A percentile compares a stretch with the other conserved stretches of the same genome.
Conservation (phyloP, 2,329 filamentous ascomycete species). For the Penicillium sp. region DNA sequence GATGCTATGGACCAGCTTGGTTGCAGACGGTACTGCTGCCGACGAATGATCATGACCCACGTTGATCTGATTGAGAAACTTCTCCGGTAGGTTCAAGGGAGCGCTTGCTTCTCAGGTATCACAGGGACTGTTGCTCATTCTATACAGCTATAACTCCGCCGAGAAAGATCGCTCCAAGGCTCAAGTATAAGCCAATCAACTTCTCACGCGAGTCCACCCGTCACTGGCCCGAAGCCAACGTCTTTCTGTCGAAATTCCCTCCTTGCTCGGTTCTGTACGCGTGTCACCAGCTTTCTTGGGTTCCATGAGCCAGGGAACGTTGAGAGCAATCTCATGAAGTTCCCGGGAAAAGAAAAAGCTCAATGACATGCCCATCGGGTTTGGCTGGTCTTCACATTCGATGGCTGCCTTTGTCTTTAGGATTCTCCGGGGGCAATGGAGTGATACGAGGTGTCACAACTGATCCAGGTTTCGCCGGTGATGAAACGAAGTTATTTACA, state of each 20-base stretch:
- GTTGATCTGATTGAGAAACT: constrained; percentile 99
- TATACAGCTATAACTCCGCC: constrained; percentile 32
- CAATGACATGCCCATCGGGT: neutral
- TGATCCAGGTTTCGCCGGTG: neutral
- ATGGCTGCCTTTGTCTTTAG: neutral
- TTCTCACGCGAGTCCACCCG: constrained; percentile 6
- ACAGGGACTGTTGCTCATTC: neutral
- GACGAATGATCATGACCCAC: constrained; percentile 99
- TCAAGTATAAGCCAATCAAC: constrained; percentile 19
- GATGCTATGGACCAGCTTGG: constrained; percentile 95
- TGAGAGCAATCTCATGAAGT: neutral
- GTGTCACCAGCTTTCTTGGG: neutral
- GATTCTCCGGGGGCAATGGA: neutral
- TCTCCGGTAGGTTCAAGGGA: constrained; percentile 66
- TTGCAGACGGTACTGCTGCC: constrained; percentile 95
- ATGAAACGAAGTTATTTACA: neutral
- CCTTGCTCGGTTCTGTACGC: neutral
- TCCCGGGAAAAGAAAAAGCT: neutral
- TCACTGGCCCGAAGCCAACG: neutral
- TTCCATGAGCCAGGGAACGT: neutral
- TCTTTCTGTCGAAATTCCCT: neutral
- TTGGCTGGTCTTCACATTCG: neutral
- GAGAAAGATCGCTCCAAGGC: constrained; percentile 32
- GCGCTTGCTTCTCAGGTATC: neutral
- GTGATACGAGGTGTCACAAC: neutral